Evolutionary conservation across 2,329 filamentous ascomycete genomes (phyloP).

Genomic region (Thielaviopsis euricoi): DNA sequence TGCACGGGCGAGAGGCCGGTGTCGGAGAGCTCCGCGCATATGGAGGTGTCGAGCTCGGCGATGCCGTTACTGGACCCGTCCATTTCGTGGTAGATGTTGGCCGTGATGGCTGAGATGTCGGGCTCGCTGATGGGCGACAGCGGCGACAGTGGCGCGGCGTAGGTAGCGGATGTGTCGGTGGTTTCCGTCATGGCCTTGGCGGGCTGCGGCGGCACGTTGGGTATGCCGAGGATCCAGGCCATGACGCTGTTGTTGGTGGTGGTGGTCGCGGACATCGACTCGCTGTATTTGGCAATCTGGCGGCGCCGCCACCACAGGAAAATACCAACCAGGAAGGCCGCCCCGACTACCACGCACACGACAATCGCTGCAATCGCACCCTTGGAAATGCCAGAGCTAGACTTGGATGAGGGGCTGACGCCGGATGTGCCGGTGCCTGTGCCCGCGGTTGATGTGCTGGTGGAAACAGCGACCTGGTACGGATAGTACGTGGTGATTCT

Average conservation of each 20-base stretch:
- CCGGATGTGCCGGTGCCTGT: neutral
- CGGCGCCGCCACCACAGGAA: slow-evolving; percentile 31
- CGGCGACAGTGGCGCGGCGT: neutral
- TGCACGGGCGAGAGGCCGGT: slow-evolving; percentile 24
- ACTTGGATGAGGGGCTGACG: neutral
- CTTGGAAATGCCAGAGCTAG: neutral
- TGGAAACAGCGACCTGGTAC: slow-evolving; percentile 26
- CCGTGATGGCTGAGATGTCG: neutral
- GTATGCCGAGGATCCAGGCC: slow-evolving; percentile 31
- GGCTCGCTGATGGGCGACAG: neutral
- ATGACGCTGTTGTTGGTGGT: slow-evolving; percentile 31
- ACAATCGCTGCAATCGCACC: slow-evolving; percentile 39
- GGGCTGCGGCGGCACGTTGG: slow-evolving; percentile 17
- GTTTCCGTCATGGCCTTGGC: slow-evolving; percentile 30
- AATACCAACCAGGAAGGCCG: slow-evolving; percentile 33
- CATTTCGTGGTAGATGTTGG: slow-evolving; percentile 22
- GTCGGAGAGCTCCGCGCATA: slow-evolving; percentile 28
- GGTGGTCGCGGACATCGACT: slow-evolving; percentile 25
- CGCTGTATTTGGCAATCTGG: slow-evolving; percentile 23
- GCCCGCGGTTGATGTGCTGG: neutral
- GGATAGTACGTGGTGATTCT: slow-evolving; percentile 46
- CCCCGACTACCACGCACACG: slow-evolving; percentile 37
- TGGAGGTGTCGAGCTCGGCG: slow-evolving; percentile 22
- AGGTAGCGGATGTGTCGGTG: slow-evolving; percentile 14
- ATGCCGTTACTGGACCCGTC: slow-evolving; percentile 9